Percentiles rank a stretch among this genome's conserved stretches.
Conservation (phyloP, 108 stramenopile species). For the Nitzschia sp. region DNA sequence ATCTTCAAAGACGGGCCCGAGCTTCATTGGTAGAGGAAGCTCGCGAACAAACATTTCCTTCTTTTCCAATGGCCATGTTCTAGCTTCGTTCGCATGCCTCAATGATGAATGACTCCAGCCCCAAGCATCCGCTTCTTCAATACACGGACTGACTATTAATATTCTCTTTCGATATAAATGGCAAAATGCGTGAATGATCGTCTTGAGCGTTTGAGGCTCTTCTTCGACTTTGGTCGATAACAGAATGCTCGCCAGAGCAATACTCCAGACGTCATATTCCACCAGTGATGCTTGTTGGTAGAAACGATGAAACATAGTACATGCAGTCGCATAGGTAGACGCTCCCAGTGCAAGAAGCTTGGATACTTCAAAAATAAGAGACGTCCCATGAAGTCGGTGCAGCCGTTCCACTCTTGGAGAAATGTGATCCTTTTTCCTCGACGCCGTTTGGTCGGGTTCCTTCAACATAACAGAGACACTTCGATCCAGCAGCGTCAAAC, state of each 20-base stretch:
- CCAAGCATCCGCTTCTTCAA: background rate
- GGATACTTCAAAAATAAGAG: conserved; percentile 46
- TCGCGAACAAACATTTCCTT: conserved; percentile 42
- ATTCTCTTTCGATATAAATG: conserved; percentile 67
- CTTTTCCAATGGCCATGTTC: conserved; percentile 19
- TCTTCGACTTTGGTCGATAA: conserved; percentile 76
- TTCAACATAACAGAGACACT: conserved; percentile 25
- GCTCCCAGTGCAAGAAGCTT: conserved; percentile 20
- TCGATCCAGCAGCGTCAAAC: conserved; percentile 40
- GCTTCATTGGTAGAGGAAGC: conserved; percentile 29
- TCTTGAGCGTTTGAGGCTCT: conserved; percentile 36
- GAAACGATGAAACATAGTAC: conserved; percentile 73
- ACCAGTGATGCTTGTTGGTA: conserved; percentile 61
- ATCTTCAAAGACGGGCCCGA: conserved; percentile 68
- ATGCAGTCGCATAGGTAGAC: conserved; percentile 45
- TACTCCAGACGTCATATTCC: conserved; percentile 67
- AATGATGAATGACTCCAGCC: conserved; percentile 17
- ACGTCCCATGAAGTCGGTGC: conserved; percentile 80
- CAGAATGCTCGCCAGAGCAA: conserved; percentile 62
- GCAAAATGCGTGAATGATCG: conserved; percentile 55
- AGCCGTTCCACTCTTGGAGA: conserved; percentile 53
- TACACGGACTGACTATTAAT: conserved; percentile 28
- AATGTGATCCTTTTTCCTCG: conserved; percentile 31
- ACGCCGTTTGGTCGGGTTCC: conserved; percentile 32
- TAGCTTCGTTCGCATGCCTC: conserved; percentile 4